These are phyloP conservation scores for Hsuehochloa calcarea DNA, from an alignment of 176 grass and related monocot genomes.

Conservation along the genomic window DNA sequence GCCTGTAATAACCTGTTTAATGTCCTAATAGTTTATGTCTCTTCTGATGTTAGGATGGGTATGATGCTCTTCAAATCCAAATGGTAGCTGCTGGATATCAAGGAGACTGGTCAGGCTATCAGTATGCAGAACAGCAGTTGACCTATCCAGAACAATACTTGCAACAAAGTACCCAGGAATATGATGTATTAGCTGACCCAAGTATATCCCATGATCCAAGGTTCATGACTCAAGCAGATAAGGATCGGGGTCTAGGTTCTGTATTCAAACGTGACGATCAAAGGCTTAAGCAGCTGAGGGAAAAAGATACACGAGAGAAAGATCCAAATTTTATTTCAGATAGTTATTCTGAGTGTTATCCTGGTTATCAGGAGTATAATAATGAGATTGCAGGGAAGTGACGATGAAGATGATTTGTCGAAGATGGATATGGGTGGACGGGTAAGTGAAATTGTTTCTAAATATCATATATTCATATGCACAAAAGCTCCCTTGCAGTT, in stretches of 20 bases:
- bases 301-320: constrained; percentile 81
- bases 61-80: constrained; percentile 31
- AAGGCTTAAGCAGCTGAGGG: constrained; percentile 81
- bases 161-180: constrained; percentile 66
- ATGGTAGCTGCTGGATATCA: constrained; percentile 77
- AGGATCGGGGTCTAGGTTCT: constrained; percentile 87
- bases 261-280: constrained; percentile 95
- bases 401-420: constrained; percentile 90
- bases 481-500: not conserved
- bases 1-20: not conserved
- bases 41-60: no score
- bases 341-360: constrained; percentile 99
- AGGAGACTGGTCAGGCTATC: constrained; percentile 75
- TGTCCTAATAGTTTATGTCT: no score
- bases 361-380: constrained; percentile 93
- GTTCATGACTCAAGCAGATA: constrained; percentile 79
- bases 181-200: constrained; percentile 56
- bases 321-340: constrained; percentile 99
- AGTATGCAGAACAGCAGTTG: constrained; percentile 66
- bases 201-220: constrained; percentile 57
- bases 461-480: not conserved
- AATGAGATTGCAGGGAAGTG: constrained; percentile 76
- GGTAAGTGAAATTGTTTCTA: constrained; percentile 51
- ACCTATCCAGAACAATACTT: constrained; percentile 73
- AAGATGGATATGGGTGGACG: constrained; percentile 99